phyloP scores from a whole-genome alignment of 2,329 filamentous ascomycete genomes.

The Pseudogymnoascus sp. region DNA sequence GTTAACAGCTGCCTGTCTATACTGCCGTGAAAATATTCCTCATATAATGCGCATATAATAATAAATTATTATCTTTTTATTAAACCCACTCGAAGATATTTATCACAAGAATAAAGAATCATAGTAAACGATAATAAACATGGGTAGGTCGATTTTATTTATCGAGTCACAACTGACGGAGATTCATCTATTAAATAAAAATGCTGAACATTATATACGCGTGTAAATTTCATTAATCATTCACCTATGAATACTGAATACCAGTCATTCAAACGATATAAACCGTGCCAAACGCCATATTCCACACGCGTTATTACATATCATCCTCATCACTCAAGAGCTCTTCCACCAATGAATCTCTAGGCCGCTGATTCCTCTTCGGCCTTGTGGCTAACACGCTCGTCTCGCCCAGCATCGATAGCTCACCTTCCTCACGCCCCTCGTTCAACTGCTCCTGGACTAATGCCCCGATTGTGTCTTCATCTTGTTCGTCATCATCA shows the following conservation, averaged over 20 bases:
- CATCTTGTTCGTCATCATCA: background rate
- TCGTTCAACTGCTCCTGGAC: background rate
- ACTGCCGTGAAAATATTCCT: background rate
- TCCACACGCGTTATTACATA: background rate
- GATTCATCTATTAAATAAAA: background rate
- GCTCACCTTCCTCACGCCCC: background rate
- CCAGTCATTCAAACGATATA: background rate
- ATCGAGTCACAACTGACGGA: background rate
- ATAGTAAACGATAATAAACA: background rate
- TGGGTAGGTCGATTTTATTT: background rate
- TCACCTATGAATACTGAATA: conserved; percentile 1
- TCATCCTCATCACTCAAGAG: conserved; percentile 27
- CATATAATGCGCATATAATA: background rate
- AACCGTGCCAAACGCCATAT: background rate
- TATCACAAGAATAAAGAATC: background rate
- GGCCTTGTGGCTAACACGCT: conserved; percentile 5
- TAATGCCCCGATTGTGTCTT: background rate
- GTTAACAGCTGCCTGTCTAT: background rate
- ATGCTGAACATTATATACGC: background rate
- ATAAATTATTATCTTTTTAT: background rate
- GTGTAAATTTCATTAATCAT: conserved; percentile 2
- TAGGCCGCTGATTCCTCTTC: background rate
- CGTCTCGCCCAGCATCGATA: background rate
- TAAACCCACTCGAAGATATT: background rate
- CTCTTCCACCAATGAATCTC: conserved; percentile 22